Conservation (phyloP, 768 basidiomycete genomes). For the Lyophyllum shimeji region DNA sequence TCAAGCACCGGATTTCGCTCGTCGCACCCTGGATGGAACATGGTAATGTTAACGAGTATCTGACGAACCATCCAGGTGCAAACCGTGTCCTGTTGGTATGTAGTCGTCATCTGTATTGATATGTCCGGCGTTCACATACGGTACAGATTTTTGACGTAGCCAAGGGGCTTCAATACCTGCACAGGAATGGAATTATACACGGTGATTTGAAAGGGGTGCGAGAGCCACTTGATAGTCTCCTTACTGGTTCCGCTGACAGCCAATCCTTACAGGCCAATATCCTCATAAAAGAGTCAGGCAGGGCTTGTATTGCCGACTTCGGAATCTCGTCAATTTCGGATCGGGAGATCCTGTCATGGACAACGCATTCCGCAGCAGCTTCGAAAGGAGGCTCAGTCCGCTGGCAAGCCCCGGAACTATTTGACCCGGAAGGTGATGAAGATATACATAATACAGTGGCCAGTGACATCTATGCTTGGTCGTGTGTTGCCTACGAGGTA, state of each 20-base stretch:
- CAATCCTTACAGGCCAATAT: constrained; percentile 15
- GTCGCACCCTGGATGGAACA: constrained; percentile 27
- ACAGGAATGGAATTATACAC: constrained; percentile 22
- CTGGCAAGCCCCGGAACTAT: constrained; percentile 23
- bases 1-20: constrained; percentile 22
- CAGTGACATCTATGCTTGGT: constrained; percentile 22
- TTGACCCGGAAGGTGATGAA: constrained; percentile 7
- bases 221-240: not conserved
- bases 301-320: constrained; percentile 24
- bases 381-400: constrained; percentile 10
- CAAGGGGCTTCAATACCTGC: constrained; percentile 23
- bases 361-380: constrained; percentile 5
- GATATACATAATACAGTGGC: constrained; percentile 3
- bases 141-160: constrained; percentile 8
- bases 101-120: not conserved
- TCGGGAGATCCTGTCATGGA: constrained; percentile 5
- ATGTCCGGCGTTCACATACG: not conserved
- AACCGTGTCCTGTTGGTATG: constrained; percentile 12
- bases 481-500: constrained; percentile 6
- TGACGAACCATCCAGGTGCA: constrained; percentile 18
- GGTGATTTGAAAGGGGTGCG: constrained; percentile 29
- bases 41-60: constrained; percentile 27
- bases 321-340: constrained; percentile 20
- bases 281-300: constrained; percentile 15
- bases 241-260: no score